These are phyloP conservation scores for Eucommia ulmoides DNA, from an alignment of 257 asterid species.

Conservation along the genomic window DNA sequence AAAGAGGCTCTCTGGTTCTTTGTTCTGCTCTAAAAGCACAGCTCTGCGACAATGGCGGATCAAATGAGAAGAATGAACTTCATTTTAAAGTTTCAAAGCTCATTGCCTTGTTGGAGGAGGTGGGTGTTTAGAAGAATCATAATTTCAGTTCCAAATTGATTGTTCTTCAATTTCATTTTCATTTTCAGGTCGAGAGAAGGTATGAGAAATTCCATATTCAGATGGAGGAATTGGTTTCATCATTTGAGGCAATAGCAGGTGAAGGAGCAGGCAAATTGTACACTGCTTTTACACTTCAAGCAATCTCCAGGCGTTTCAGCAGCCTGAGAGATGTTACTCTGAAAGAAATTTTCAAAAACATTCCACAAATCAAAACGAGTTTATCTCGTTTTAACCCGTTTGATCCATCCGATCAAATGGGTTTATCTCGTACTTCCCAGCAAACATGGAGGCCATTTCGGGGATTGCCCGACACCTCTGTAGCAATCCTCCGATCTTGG, in stretches of 20 bases:
- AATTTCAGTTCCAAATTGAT: background rate
- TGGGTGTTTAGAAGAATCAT: background rate
- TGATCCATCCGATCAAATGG: conserved; percentile 37
- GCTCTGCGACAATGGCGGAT: conserved; percentile 30
- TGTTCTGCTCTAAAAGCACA: conserved; percentile 42
- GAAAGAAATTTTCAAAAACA: conserved; percentile 30
- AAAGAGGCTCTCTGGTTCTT: conserved; percentile 31
- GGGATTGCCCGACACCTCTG: conserved; percentile 82
- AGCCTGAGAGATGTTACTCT: conserved; percentile 47
- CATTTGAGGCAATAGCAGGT: conserved; percentile 72
- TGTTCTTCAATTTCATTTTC: background rate
- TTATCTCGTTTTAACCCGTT: conserved; percentile 46
- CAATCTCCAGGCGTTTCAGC: conserved; percentile 82
- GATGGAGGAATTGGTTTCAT: conserved; percentile 45
- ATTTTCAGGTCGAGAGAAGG: conserved; percentile 58
- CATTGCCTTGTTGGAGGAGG: conserved; percentile 65
- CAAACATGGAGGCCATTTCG: conserved; percentile 79
- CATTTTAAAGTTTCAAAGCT: conserved; percentile 46
- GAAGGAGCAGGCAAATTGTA: conserved; percentile 62
- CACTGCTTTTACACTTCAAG: conserved; percentile 74
- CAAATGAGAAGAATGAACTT: conserved; percentile 33
- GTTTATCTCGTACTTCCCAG: conserved; percentile 27
- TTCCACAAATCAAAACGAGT: conserved; percentile 49
- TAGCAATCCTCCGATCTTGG: conserved; percentile 83
- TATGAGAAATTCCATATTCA: conserved; percentile 59